Conservation (phyloP, 805 yeast genomes). For the Candida lessepsii region DNA sequence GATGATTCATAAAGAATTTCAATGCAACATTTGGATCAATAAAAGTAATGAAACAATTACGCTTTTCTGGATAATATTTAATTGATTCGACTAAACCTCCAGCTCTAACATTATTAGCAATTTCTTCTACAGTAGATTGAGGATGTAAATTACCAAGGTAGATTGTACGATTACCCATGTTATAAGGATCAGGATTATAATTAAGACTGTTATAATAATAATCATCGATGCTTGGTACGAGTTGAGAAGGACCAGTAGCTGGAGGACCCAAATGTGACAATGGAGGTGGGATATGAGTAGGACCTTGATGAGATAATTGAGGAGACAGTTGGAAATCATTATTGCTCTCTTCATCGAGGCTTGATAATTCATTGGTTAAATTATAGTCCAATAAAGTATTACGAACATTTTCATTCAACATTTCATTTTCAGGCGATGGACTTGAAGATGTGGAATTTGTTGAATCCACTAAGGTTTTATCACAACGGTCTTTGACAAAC, state of each 20-base stretch:
- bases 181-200: constrained; percentile 29
- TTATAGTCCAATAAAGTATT: constrained; percentile 6
- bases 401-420: constrained; percentile 8
- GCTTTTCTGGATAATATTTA: constrained; percentile 49
- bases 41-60: constrained; percentile 68
- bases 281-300: neutral
- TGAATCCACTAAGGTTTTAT: constrained; percentile 20
- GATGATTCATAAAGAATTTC: constrained; percentile 61
- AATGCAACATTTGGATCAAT: constrained; percentile 63
- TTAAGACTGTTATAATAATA: constrained; percentile 4
- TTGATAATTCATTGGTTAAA: constrained; percentile 4
- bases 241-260: too few species aligned
- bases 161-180: constrained; percentile 61
- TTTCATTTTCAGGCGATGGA: constrained; percentile 13
- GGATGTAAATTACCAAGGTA: constrained; percentile 67
- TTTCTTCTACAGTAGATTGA: constrained; percentile 64
- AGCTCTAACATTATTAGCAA: constrained; percentile 71
- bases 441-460: neutral
- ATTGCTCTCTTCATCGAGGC: constrained; percentile 7
- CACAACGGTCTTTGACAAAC: constrained; percentile 41
- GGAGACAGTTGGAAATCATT: constrained; percentile 2
- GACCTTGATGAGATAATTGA: neutral
- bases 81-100: constrained; percentile 70
- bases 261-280: neutral
- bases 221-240: neutral